phyloP scores from a whole-genome alignment of 192 early-diverging fungal species.

The Coemansia reversa region DNA sequence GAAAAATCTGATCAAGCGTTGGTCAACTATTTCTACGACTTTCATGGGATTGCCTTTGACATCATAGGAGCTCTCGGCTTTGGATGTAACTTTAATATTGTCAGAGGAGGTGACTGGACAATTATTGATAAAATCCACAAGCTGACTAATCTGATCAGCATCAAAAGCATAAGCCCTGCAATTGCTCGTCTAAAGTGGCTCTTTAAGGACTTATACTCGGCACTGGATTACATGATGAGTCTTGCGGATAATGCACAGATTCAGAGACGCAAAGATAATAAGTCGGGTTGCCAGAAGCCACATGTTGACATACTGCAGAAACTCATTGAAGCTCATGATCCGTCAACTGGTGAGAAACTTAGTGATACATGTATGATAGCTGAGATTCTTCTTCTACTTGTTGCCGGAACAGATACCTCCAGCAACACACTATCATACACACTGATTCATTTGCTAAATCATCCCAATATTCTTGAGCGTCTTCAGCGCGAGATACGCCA shows the following conservation, averaged over 20 bases:
- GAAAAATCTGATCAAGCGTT: neutral
- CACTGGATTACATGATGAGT: conserved; percentile 1
- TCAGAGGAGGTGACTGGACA: conserved; percentile 6
- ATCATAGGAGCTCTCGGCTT: conserved; percentile 42
- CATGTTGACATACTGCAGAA: conserved; percentile 40
- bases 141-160: conserved; percentile 2
- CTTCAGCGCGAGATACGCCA: conserved; percentile 29
- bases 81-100: conserved; percentile 28
- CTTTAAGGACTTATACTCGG: neutral
- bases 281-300: neutral
- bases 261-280: neutral
- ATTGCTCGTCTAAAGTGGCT: conserved; percentile 15
- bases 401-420: conserved; percentile 52
- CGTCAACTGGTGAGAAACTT: conserved; percentile 27
- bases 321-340: conserved; percentile 42
- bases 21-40: conserved; percentile 45
- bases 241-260: conserved; percentile 11
- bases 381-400: conserved; percentile 34
- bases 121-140: conserved; percentile 26
- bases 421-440: conserved; percentile 48
- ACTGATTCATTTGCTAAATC: conserved; percentile 32
- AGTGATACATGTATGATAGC: conserved; percentile 8
- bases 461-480: conserved; percentile 19
- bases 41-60: conserved; percentile 38
- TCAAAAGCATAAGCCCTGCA: conserved; percentile 9